Evolutionary conservation across 805 yeast genomes (phyloP).

Genomic region (Gaillardinia entomophila): DNA sequence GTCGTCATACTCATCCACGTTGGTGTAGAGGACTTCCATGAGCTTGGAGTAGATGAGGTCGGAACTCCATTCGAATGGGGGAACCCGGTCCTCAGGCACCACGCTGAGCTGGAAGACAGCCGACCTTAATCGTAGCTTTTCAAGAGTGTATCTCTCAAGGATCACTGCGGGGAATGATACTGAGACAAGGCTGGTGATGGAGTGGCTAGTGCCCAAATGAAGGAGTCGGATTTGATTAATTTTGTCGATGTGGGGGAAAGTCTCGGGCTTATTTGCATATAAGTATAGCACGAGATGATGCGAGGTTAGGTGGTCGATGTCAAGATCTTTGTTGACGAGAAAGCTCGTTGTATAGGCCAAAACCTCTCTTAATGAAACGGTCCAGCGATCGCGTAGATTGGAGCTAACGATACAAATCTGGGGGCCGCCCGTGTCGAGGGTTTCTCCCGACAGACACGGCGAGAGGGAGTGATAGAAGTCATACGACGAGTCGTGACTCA

Average conservation of each 20-base stretch:
- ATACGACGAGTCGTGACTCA: no score
- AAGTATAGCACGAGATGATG: constrained; percentile 3
- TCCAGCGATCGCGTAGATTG: no score
- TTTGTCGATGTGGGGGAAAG: neutral
- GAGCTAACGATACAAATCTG: no score
- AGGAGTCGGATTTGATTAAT: constrained; percentile 1
- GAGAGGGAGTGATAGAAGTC: neutral
- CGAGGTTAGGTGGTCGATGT: constrained; percentile 1
- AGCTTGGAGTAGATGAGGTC: neutral
- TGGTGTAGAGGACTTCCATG: constrained; percentile 1
- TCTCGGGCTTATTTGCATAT: neutral
- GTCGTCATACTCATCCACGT: neutral
- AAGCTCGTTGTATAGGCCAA: neutral
- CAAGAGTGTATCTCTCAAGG: constrained; percentile 1
- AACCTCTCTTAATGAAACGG: no score
- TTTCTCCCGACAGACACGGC: neutral
- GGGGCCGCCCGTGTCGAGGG: neutral
- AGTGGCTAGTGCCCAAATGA: constrained; percentile 2
- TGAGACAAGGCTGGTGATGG: constrained; percentile 2
- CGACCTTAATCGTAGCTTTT: neutral
- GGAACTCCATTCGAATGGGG: neutral
- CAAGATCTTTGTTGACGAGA: neutral
- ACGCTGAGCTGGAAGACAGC: constrained; percentile 2
- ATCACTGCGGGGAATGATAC: constrained; percentile 2
- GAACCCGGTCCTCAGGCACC: neutral